Evolutionary conservation across 202 grass and related monocot genomes (phyloP), one percentile per base, ranked within the genome.

Genomic region (Zizania palustris): DNA sequence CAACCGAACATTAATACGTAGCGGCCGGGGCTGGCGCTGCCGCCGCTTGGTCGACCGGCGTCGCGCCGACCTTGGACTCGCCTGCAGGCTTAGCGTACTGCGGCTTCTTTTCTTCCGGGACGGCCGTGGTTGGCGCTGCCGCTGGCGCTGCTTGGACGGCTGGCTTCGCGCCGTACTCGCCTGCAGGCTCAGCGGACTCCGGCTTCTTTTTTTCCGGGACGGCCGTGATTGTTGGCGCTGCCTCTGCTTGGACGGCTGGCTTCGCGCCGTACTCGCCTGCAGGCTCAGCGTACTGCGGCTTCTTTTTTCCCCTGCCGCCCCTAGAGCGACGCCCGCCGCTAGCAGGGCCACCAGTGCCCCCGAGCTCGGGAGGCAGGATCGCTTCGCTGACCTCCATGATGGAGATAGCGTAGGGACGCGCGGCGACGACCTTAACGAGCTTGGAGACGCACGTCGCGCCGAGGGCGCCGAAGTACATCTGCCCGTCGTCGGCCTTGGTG

Each of bases 371-470:
- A 8, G 76, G 81, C n/a, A 86, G 20, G 60, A 90, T 75, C 13
- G 80, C 64, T 41, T 71, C 59, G 51, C 64, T 86, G 20, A 90
- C 13, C 84, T 90, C 84, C 75, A 90, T 79, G 63, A 90, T 65
- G 15, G 80, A 90, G 5, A 86, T 0, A 18, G 66, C 57, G 70
- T 68, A 84, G 0, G 88, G 88, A 9, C 84, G 62, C 10, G 88
- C 88, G 20, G 63, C 84, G 71, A 90, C 37, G 75, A 90, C 88
- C 80, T 90, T 84, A 28, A 80, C 6, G 22, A 90, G 71, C 84
- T 90, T 83, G 65, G 65, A 54, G 6, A 46, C 63, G 55, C 46
- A 58, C 0, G 71, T 2, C 0, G 71, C 80, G 3, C 71, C 74
- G 12, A 65, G 36, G 5, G 54, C 22, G 35, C 74, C 69, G 6